Evolutionary conservation across 2,329 filamentous ascomycete genomes (phyloP).

Genomic region (Paradendryphiella salina): DNA sequence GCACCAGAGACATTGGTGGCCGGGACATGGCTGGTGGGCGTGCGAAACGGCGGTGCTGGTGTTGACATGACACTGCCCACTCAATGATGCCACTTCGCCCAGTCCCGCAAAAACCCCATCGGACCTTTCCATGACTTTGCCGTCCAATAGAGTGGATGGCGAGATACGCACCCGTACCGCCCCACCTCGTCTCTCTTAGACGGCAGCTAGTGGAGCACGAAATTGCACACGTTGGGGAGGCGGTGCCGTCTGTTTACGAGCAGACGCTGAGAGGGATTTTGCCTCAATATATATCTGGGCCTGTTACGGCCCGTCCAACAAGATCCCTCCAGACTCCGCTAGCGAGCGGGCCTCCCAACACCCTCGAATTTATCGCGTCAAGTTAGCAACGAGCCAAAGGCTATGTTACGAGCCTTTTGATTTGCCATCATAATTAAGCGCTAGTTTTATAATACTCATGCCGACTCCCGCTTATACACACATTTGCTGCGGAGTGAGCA

Average conservation of each 20-base stretch:
- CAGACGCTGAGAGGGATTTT: too few species aligned
- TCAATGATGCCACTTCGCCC: too few species aligned
- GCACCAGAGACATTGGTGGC: not conserved
- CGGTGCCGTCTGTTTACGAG: too few species aligned
- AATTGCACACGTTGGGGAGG: not conserved
- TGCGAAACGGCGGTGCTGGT: not conserved
- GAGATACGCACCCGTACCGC: not conserved
- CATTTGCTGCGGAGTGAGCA: not conserved
- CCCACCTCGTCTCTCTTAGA: not conserved
- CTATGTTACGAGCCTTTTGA: not conserved
- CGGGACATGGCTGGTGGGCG: not conserved
- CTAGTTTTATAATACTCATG: not conserved
- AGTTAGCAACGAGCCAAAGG: not conserved
- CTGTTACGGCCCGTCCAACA: not conserved
- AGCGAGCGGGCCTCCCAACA: not conserved
- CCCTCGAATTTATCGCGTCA: too few species aligned
- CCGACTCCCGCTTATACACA: not conserved
- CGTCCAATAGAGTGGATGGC: not conserved
- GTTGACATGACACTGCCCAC: too few species aligned
- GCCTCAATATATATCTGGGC: not conserved
- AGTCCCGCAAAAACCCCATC: not conserved
- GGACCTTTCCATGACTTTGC: not conserved
- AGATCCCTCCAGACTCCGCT: not conserved
- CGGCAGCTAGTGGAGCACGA: not conserved
- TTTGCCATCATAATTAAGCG: constrained; percentile 1